Evolutionary conservation across 148 eudicot species (phyloP).

Genomic region (Rhododendron simsii): DNA sequence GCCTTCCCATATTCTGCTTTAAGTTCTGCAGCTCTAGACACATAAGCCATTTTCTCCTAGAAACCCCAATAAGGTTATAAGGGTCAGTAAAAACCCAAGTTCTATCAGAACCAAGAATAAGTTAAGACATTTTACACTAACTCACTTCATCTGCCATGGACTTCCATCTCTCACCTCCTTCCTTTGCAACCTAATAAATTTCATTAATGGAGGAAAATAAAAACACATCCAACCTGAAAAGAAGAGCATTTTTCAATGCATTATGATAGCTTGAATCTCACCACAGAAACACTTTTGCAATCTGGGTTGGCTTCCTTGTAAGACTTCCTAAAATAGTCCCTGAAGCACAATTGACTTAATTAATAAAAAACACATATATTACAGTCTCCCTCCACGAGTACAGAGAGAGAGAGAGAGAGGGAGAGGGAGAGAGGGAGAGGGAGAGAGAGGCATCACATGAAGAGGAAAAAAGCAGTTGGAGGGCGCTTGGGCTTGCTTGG

Average conservation of each 20-base stretch:
- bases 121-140: not conserved
- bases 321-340: constrained; percentile 77
- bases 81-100: not conserved
- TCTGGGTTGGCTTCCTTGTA: constrained; percentile 78
- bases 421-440: not conserved
- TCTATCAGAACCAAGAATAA: not conserved
- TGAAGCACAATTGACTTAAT: constrained; percentile 15
- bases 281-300: constrained; percentile 56
- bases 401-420: not conserved
- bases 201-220: not conserved
- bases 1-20: constrained; percentile 66
- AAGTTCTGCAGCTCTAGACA: constrained; percentile 70
- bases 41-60: constrained; percentile 71
- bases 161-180: constrained; percentile 87
- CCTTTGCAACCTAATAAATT: constrained; percentile 61
- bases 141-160: constrained; percentile 78
- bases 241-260: not conserved
- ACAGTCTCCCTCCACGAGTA: not conserved
- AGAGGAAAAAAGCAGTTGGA: constrained; percentile 67
- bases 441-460: constrained; percentile 41
- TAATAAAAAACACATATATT: not conserved
- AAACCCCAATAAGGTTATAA: not conserved
- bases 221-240: not conserved
- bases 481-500: constrained; percentile 66
- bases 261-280: constrained; percentile 4